These are phyloP conservation scores for Microthlaspi erraticum DNA, from an alignment of 345 rosid species.

Conservation along the genomic window DNA sequence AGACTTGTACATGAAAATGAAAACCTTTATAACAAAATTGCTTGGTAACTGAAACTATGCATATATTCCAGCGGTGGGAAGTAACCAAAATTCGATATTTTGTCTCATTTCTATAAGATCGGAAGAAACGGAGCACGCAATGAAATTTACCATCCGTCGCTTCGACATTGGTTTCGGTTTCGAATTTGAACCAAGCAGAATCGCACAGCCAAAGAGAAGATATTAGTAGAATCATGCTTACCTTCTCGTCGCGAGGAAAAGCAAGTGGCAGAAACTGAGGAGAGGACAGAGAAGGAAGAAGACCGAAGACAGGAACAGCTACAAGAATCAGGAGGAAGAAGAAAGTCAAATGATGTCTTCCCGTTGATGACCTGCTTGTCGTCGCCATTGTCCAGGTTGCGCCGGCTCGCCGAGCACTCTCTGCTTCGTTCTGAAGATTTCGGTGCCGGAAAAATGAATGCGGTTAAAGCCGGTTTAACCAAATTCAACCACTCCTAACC, in stretches of 20 bases:
- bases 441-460: background rate
- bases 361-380: conserved; percentile 43
- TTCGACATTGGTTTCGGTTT: background rate
- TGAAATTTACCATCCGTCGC: background rate
- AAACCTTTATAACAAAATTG: background rate
- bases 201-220: background rate
- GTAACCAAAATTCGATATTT: background rate
- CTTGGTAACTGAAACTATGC: background rate
- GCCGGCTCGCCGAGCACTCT: background rate
- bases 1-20: conserved; percentile 17
- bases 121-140: background rate
- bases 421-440: background rate
- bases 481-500: background rate
- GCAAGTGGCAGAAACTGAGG: conserved; percentile 31
- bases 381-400: conserved; percentile 36
- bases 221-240: conserved; percentile 32
- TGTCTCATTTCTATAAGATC: background rate
- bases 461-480: background rate
- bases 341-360: conserved; percentile 29
- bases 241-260: conserved; percentile 35
- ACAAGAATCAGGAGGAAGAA: conserved; percentile 46
- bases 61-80: background rate
- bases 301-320: conserved; percentile 67
- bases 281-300: conserved; percentile 61
- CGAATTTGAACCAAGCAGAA: background rate